Base-by-base conservation (phyloP, 164 flowering plant species). In the Chimonanthus praecox region DNA sequence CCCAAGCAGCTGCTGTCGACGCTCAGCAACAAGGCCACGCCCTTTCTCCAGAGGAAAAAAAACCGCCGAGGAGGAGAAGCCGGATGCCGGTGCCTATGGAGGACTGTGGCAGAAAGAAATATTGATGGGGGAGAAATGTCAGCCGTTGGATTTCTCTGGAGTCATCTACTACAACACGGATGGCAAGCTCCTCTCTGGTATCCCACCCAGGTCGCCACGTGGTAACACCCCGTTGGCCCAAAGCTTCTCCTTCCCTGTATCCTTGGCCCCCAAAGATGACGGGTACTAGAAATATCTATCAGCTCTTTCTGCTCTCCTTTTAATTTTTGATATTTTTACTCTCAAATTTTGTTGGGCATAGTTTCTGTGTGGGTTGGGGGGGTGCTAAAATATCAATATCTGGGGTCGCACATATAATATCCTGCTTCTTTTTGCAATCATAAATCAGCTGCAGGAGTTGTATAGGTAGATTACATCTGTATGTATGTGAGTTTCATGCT, bases 101-200 rank as follows among this genome's bases (percentile, higher is more conserved):
- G 94, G 80, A 7, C 16, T 90, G 21, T 89, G 94, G 92, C 88
- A 86, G 82, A 83, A 82, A 79, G 51, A 77, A 58, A 90, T 90
- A 75, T 58, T 88, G 85, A 87, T 90, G 92, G 94, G 94, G 11
- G 94, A 84, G 67, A 87, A 84, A 65, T 90, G 94, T 71, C 81
- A 90, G 84, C 94, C 94, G 77, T 77, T 84, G 82, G 88, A 87
- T 77, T 90, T 86, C 81, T 87, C 94, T 11, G 94, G 92, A 11
- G 92, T 83, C 1, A 88, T 90, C 68, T 86, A 85, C 72, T 90
- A 90, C 68, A 92, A 90, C 54, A 67, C 68, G 21, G 58, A 68
- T 46, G 95, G 95, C 68, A 86, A 85, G 16, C 87, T 54, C 76
- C 51, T 87, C 11, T 43, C 77, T 15, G 84, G 86, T 76, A 8